These are phyloP conservation scores for Cymbopogon citratus DNA, from an alignment of 176 grass and related monocot genomes.

Conservation along the genomic window DNA sequence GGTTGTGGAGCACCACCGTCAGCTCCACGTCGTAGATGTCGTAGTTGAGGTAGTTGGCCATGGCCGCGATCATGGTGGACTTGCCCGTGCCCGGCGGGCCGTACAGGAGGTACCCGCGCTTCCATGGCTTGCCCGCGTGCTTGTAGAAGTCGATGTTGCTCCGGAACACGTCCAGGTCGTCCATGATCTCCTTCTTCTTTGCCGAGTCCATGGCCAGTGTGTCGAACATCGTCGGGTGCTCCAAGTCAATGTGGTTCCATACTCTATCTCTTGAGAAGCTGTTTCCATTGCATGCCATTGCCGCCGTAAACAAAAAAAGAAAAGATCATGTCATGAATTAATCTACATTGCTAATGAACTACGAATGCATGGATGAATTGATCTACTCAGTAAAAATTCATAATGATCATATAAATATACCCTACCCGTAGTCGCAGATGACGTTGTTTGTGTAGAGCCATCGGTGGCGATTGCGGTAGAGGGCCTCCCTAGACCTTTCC, in stretches of 20 bases:
- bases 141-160: background rate
- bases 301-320: too few relatives aligned
- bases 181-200: conserved; percentile 26
- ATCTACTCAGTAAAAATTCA: too few relatives aligned
- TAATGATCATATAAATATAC: too few relatives aligned
- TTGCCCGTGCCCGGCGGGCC: conserved; percentile 48
- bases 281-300: too few relatives aligned
- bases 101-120: conserved; percentile 39
- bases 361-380: too few relatives aligned
- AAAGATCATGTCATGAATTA: too few relatives aligned
- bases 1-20: conserved; percentile 6
- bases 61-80: conserved; percentile 37
- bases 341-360: too few relatives aligned
- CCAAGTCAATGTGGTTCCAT: conserved; percentile 17
- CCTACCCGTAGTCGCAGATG: background rate
- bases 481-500: conserved; percentile 13
- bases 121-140: conserved; percentile 38
- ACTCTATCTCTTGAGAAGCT: background rate
- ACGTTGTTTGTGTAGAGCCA: background rate
- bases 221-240: conserved; percentile 29
- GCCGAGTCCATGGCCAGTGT: conserved; percentile 31
- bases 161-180: conserved; percentile 25
- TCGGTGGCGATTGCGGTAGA: conserved; percentile 3
- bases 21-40: conserved; percentile 49
- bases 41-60: conserved; percentile 42